Evolutionary conservation across 495 filamentous ascomycete species (phyloP).

Genomic region (Xylaria scruposa): DNA sequence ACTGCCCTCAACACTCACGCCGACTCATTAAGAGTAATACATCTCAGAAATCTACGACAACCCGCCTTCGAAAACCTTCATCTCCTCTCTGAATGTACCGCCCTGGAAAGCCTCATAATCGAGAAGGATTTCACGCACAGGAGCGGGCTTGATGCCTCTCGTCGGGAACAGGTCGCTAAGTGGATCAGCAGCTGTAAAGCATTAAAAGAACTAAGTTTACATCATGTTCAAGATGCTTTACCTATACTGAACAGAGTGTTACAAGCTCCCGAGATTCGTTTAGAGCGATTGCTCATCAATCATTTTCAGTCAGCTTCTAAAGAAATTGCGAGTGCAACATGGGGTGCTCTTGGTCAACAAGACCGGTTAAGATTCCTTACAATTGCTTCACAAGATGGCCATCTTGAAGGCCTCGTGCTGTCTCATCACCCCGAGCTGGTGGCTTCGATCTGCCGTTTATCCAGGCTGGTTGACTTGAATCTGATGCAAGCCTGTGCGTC

Average conservation of each 20-base stretch:
- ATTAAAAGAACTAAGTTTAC: slow-evolving; percentile 59
- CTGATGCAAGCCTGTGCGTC: slow-evolving; percentile 37
- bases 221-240: slow-evolving; percentile 56
- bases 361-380: slow-evolving; percentile 40
- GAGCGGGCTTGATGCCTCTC: slow-evolving; percentile 50
- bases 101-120: slow-evolving; percentile 61
- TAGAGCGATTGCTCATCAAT: slow-evolving; percentile 36
- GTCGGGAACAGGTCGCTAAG: slow-evolving; percentile 57
- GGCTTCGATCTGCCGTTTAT: slow-evolving; percentile 51
- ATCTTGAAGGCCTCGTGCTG: slow-evolving; percentile 53
- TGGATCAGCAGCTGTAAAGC: slow-evolving; percentile 64
- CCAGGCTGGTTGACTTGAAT: slow-evolving; percentile 39
- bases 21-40: slow-evolving; percentile 61
- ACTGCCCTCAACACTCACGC: slow-evolving; percentile 64
- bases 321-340: slow-evolving; percentile 14
- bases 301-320: slow-evolving; percentile 6
- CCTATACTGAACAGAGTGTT: slow-evolving; percentile 62
- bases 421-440: slow-evolving; percentile 50
- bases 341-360: slow-evolving; percentile 37
- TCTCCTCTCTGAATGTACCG: slow-evolving; percentile 58
- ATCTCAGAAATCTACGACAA: slow-evolving; percentile 57
- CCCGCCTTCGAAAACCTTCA: slow-evolving; percentile 55
- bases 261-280: slow-evolving; percentile 34
- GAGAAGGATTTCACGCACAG: slow-evolving; percentile 39
- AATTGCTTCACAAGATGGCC: slow-evolving; percentile 52